Evolutionary conservation across 2,329 filamentous ascomycete species (phyloP).

Genomic region (Zopfia rhizophila): DNA sequence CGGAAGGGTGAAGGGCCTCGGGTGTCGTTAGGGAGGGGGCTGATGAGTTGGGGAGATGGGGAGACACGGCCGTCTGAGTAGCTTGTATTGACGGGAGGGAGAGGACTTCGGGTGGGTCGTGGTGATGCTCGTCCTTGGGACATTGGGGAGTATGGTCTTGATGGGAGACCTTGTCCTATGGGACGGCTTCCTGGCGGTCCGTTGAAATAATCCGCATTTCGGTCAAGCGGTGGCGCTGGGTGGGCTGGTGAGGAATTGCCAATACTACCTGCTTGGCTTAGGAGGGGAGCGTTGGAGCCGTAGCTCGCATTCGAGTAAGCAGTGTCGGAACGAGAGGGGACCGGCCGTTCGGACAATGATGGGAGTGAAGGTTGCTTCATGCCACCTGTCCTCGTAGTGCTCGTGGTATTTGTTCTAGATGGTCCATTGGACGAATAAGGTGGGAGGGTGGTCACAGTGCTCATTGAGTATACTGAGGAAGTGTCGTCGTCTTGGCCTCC

Average conservation of each 20-base stretch:
- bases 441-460: constrained; percentile 54
- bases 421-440: constrained; percentile 63
- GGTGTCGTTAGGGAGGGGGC: constrained; percentile 31
- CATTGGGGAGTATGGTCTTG: constrained; percentile 42
- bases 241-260: constrained; percentile 53
- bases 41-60: constrained; percentile 35
- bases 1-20: constrained; percentile 25
- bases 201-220: constrained; percentile 41
- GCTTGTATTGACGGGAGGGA: constrained; percentile 44
- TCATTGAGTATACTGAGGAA: constrained; percentile 45
- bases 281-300: constrained; percentile 71
- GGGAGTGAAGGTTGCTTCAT: constrained; percentile 52
- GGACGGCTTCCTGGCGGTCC: constrained; percentile 26
- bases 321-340: constrained; percentile 59
- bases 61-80: constrained; percentile 35
- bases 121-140: constrained; percentile 43
- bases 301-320: constrained; percentile 65
- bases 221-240: constrained; percentile 42
- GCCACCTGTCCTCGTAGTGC: constrained; percentile 27
- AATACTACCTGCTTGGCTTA: constrained; percentile 70
- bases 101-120: constrained; percentile 33
- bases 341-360: constrained; percentile 54
- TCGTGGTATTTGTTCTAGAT: constrained; percentile 63
- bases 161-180: constrained; percentile 33
- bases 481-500: constrained; percentile 54